Conservation (phyloP, 2,329 filamentous ascomycete genomes). For the Monilinia laxa region DNA sequence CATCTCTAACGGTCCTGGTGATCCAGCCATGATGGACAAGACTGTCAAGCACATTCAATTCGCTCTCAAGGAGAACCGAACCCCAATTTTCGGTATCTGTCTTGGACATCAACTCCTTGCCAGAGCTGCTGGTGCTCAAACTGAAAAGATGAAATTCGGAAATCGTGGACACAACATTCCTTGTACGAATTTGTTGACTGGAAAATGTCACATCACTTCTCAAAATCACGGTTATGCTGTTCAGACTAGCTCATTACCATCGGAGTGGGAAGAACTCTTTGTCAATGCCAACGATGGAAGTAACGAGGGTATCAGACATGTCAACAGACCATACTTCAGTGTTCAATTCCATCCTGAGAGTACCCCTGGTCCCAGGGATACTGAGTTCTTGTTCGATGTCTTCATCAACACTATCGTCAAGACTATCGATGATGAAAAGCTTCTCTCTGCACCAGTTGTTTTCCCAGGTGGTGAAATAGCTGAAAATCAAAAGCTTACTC, state of each 20-base stretch:
- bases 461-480: slow-evolving; percentile 84
- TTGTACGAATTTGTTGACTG: slow-evolving; percentile 91
- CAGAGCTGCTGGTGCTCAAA: slow-evolving; percentile 79
- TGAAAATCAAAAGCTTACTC: slow-evolving; percentile 75
- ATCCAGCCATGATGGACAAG: slow-evolving; percentile 78
- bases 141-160: slow-evolving; percentile 97
- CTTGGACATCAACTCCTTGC: slow-evolving; percentile 92
- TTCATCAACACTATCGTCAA: slow-evolving; percentile 84
- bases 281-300: slow-evolving; percentile 98
- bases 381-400: slow-evolving; percentile 94
- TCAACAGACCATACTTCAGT: slow-evolving; percentile 87
- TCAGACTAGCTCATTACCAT: slow-evolving; percentile 70
- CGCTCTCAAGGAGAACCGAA: slow-evolving; percentile 74
- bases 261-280: slow-evolving; percentile 89
- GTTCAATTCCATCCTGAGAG: slow-evolving; percentile 99
- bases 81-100: slow-evolving; percentile 94
- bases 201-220: slow-evolving; percentile 97
- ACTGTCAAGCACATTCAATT: slow-evolving; percentile 78
- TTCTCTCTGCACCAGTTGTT: slow-evolving; percentile 70
- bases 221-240: slow-evolving; percentile 98
- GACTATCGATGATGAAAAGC: slow-evolving; percentile 64
- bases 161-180: slow-evolving; percentile 99
- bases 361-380: slow-evolving; percentile 91
- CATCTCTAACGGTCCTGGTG: slow-evolving; percentile 95
- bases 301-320: slow-evolving; percentile 95